These are phyloP conservation scores for Trichophyton verrucosum DNA, from an alignment of 2,329 filamentous ascomycete genomes.

Conservation along the genomic window DNA sequence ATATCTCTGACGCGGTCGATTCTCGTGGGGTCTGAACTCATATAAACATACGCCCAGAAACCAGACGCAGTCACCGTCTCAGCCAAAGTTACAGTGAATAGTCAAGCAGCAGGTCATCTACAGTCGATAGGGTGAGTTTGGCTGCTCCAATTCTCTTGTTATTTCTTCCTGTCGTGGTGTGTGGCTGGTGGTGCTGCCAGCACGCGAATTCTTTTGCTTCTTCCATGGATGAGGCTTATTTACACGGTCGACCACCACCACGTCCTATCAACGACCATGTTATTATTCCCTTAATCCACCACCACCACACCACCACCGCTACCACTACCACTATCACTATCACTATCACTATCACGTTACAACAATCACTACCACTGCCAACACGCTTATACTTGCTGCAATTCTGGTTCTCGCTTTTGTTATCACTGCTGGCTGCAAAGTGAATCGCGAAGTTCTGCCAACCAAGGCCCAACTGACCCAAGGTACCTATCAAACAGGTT, in stretches of 20 bases:
- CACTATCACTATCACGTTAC: neutral
- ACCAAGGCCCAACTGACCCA: neutral
- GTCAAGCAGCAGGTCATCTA: neutral
- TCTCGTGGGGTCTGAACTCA: conserved; percentile 3
- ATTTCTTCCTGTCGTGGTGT: neutral
- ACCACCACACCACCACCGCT: neutral
- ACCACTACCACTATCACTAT: neutral
- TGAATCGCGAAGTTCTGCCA: neutral
- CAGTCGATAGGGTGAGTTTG: neutral
- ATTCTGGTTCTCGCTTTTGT: neutral
- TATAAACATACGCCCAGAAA: neutral
- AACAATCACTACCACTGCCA: too few relatives aligned
- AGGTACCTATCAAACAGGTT: neutral
- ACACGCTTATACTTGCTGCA: neutral
- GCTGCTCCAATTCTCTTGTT: neutral
- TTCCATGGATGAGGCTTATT: neutral
- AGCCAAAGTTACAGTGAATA: too few relatives aligned
- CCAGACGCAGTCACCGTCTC: neutral
- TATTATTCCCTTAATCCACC: neutral
- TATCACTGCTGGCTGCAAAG: neutral
- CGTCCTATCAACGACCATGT: neutral
- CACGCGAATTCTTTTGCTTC: neutral
- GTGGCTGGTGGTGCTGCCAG: neutral
- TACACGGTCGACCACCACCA: neutral
- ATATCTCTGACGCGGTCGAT: conserved; percentile 7